Evolutionary conservation across 805 yeast genomes (phyloP).

Genomic region (Yarrowia divulgata): DNA sequence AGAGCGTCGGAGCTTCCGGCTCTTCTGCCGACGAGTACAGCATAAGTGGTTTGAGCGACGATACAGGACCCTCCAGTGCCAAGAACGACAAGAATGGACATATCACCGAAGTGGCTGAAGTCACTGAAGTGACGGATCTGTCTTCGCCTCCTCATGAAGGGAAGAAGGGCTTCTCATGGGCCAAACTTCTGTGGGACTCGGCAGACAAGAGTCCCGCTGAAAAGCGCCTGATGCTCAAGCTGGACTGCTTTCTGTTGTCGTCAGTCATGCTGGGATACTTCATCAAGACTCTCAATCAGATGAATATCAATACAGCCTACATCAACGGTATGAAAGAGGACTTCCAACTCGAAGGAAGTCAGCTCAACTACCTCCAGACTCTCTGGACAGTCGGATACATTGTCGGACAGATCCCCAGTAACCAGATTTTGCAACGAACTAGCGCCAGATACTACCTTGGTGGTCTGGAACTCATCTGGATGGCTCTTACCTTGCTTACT

Average conservation of each 20-base stretch:
- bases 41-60: slow-evolving; percentile 20
- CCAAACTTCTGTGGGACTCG: slow-evolving; percentile 45
- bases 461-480: slow-evolving; percentile 49
- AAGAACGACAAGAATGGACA: slow-evolving; percentile 3
- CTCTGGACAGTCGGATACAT: slow-evolving; percentile 42
- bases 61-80: background rate
- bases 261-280: slow-evolving; percentile 58
- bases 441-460: slow-evolving; percentile 52
- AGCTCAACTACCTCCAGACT: slow-evolving; percentile 55
- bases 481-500: slow-evolving; percentile 50
- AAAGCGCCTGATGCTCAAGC: slow-evolving; percentile 50
- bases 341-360: slow-evolving; percentile 54
- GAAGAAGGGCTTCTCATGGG: slow-evolving; percentile 17
- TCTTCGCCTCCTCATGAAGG: background rate
- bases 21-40: slow-evolving; percentile 15
- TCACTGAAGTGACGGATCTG: background rate
- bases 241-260: slow-evolving; percentile 53
- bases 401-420: slow-evolving; percentile 46
- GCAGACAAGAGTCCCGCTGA: slow-evolving; percentile 53
- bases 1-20: background rate
- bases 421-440: slow-evolving; percentile 46
- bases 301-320: slow-evolving; percentile 57
- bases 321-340: slow-evolving; percentile 58
- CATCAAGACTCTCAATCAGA: slow-evolving; percentile 51
- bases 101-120: background rate